phyloP scores from a whole-genome alignment of 441 rosid genomes.

The Gossypium laxum region DNA sequence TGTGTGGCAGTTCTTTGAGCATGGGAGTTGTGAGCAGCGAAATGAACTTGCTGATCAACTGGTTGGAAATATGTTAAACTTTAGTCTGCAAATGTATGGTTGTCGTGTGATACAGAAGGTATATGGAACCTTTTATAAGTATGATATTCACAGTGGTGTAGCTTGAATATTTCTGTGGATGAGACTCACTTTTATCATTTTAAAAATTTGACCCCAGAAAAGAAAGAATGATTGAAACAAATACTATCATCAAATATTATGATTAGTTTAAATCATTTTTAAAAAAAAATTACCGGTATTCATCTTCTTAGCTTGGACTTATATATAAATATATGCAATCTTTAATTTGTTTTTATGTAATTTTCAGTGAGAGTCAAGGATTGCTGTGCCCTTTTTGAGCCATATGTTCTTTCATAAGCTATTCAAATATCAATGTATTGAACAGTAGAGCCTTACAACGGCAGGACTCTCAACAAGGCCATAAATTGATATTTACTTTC shows the following conservation, averaged over 20 bases:
- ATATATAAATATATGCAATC: neutral
- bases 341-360: neutral
- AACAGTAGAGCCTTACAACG: neutral
- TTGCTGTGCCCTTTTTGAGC: neutral
- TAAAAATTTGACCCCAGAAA: neutral
- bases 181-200: neutral
- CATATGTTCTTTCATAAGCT: neutral
- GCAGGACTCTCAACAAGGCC: neutral
- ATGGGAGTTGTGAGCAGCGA: constrained; percentile 54
- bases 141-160: neutral
- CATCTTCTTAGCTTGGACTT: neutral
- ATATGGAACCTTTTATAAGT: constrained; percentile 8
- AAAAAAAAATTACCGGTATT: neutral
- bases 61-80: constrained; percentile 51
- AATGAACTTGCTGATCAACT: constrained; percentile 56
- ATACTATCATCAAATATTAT: neutral
- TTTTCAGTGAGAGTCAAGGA: neutral
- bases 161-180: neutral
- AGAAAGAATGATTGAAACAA: neutral
- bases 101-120: constrained; percentile 80
- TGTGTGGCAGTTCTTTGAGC: constrained; percentile 50
- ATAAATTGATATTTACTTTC: neutral
- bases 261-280: neutral
- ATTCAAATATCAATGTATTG: neutral
- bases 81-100: constrained; percentile 74